A percentile compares a stretch with the other conserved stretches of the same genome.
phyloP scores from a whole-genome alignment of 2,329 filamentous ascomycete species.

The Berkeleyomyces rouxiae region DNA sequence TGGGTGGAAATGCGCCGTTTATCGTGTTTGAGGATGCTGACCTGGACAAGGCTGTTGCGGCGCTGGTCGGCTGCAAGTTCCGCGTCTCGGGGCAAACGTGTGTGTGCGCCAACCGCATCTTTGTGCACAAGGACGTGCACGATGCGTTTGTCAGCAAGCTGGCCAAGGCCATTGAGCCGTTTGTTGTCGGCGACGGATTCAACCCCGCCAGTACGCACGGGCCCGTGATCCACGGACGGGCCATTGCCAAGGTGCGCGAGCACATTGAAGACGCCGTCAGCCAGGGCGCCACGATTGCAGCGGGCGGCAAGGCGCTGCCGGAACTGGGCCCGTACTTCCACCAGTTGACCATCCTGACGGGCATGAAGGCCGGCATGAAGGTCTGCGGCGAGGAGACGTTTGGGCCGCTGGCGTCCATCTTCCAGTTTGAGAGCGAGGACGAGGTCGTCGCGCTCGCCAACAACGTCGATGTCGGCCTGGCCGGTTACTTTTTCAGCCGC shows the following conservation, averaged over 20 bases:
- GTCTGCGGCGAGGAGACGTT: constrained; percentile 56
- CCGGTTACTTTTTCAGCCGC: constrained; percentile 52
- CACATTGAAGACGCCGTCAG: constrained; percentile 46
- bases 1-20: constrained; percentile 59
- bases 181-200: constrained; percentile 42
- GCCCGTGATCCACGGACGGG: constrained; percentile 48
- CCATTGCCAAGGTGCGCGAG: constrained; percentile 41
- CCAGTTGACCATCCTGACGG: constrained; percentile 49
- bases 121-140: constrained; percentile 42
- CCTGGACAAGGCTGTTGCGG: constrained; percentile 47
- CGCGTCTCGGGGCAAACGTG: constrained; percentile 58
- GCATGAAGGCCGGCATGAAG: constrained; percentile 49
- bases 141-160: constrained; percentile 35
- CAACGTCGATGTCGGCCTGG: constrained; percentile 48
- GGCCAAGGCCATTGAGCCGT: constrained; percentile 35
- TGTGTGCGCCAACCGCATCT: constrained; percentile 45
- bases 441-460: constrained; percentile 54
- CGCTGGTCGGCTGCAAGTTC: constrained; percentile 54
- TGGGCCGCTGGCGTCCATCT: constrained; percentile 52
- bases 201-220: constrained; percentile 40
- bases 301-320: constrained; percentile 40
- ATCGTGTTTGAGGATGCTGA: constrained; percentile 63
- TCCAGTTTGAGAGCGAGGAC: constrained; percentile 51
- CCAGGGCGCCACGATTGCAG: constrained; percentile 41
- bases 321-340: constrained; percentile 52